Conservation (phyloP, 208 protist species). For the Novymonas esmeraldas region DNA sequence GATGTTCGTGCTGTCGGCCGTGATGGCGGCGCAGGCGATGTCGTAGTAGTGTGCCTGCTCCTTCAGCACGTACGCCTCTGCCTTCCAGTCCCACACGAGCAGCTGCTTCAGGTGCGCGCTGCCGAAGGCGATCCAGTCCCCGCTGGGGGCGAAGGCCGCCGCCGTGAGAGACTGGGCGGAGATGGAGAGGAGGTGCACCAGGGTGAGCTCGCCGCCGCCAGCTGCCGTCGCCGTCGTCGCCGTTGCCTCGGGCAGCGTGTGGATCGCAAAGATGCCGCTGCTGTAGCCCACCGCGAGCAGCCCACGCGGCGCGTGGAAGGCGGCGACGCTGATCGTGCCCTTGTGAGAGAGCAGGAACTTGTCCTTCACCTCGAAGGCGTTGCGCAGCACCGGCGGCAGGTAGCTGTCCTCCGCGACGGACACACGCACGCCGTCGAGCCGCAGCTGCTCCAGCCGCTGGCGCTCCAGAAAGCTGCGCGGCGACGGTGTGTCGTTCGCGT, state of each 20-base stretch:
- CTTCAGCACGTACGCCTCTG: slow-evolving; percentile 92
- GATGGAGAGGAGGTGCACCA: slow-evolving; percentile 92
- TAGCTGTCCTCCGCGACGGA: slow-evolving; percentile 71
- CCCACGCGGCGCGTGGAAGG: slow-evolving; percentile 75
- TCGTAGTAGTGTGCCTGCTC: slow-evolving; percentile 95
- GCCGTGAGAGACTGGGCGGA: slow-evolving; percentile 90
- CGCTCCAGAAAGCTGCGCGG: slow-evolving; percentile 85
- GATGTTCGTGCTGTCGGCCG: slow-evolving; percentile 86
- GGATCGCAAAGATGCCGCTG: slow-evolving; percentile 92
- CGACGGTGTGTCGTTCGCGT: slow-evolving; percentile 44
- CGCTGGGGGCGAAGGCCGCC: slow-evolving; percentile 80
- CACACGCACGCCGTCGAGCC: slow-evolving; percentile 80
- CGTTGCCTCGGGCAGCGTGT: slow-evolving; percentile 47
- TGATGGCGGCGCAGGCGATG: slow-evolving; percentile 89
- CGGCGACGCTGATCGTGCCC: slow-evolving; percentile 77
- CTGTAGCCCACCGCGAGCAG: slow-evolving; percentile 90
- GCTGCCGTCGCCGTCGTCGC: too few species aligned
- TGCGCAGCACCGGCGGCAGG: slow-evolving; percentile 73
- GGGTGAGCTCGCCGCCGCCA: slow-evolving; percentile 44
- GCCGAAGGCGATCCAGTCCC: slow-evolving; percentile 90
- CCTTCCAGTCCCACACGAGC: slow-evolving; percentile 95
- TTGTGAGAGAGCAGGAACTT: slow-evolving; percentile 91
- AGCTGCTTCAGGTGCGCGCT: slow-evolving; percentile 90
- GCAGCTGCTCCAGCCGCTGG: slow-evolving; percentile 72
- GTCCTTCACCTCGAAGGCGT: slow-evolving; percentile 82